Evolutionary conservation across 495 filamentous ascomycete species (phyloP).

Genomic region (Friedmanniomyces endolithicus): DNA sequence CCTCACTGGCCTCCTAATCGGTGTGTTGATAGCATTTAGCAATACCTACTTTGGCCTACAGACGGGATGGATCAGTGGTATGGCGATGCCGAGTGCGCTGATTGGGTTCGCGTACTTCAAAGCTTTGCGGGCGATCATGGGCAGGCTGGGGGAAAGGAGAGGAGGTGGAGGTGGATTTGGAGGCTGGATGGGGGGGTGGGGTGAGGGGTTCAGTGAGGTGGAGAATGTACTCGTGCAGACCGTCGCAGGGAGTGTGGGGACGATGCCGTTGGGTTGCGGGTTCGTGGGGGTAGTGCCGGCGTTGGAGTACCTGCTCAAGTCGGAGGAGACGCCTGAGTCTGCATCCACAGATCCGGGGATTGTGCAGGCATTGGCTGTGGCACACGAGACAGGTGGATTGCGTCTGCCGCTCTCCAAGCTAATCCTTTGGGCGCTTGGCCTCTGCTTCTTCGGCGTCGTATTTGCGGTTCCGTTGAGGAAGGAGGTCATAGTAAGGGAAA

Average conservation of each 20-base stretch:
- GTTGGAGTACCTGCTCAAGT: slow-evolving; percentile 67
- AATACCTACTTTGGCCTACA: slow-evolving; percentile 98
- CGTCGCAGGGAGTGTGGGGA: slow-evolving; percentile 86
- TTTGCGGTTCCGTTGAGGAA: slow-evolving; percentile 80
- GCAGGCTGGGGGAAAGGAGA: slow-evolving; percentile 43
- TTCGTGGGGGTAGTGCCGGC: slow-evolving; percentile 93
- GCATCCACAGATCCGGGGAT: slow-evolving; percentile 11
- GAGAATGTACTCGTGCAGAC: slow-evolving; percentile 98
- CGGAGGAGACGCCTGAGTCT: slow-evolving; percentile 53
- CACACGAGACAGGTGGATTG: slow-evolving; percentile 30
- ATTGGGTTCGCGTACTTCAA: slow-evolving; percentile 97
- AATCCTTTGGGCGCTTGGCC: slow-evolving; percentile 76
- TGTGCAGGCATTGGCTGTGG: slow-evolving; percentile 4
- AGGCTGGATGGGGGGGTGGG: neutral
- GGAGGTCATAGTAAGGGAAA: slow-evolving; percentile 85
- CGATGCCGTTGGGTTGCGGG: slow-evolving; percentile 92
- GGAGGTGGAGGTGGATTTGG: neutral
- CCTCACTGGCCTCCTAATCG: slow-evolving; percentile 67
- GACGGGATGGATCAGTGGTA: slow-evolving; percentile 79
- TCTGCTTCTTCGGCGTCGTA: slow-evolving; percentile 91
- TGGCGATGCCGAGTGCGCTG: slow-evolving; percentile 86
- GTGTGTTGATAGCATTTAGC: slow-evolving; percentile 80
- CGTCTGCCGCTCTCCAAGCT: slow-evolving; percentile 59
- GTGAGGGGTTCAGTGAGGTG: slow-evolving; percentile 34
- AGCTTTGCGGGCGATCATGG: slow-evolving; percentile 40